Base-by-base conservation (phyloP, 2,329 filamentous ascomycete species). In the Chaetothyriales sp. region DNA sequence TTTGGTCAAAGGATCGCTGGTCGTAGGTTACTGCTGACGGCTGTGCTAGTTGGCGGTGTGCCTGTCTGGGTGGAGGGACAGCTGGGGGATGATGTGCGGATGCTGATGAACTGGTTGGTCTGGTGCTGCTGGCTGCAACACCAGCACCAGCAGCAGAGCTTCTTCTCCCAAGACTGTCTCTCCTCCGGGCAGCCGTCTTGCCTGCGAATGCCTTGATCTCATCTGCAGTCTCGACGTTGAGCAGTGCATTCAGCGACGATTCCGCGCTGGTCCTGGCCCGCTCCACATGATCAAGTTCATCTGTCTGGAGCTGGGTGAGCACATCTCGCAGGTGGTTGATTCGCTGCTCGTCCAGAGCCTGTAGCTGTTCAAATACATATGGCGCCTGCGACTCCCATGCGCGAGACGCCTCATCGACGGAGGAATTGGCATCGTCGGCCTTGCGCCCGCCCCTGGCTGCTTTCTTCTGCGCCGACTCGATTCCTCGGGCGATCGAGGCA, bases 341-440 rank as follows among this genome's bases (percentile, higher is more conserved):
- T 51, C 92, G 80, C 60, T 79, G 82, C 70, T 98, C 92, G 63
- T 98, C 92, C 28, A 93, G 73, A 5, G 86, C 83, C 65, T 98
- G 92, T 22, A 98, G 77, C 54, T 83, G 84, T 68, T 98, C 92
- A 63, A 94, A 95, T 54, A 95, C 84, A 67, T 86, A 96, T 1
- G 92, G 92, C 12, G 92, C 87, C 66, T 95, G 88, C 0, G 87
- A 88, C 51, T 95, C 83, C 92, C 92, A 98, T 64, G 94, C 84
- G 57, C 83, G 77, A 44, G 75, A 79, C n/a, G 87, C 83, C 53
- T 80, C 80, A 56, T 94, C 85, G 44, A 93, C 78, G 57, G 81
- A 82, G 18, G 79, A 73, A 9, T 79, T 75, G 66, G 92, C 94
- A 52, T 80, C 79, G 2, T 82, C 76, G 60, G 65, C 66, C 49